Percentiles rank a stretch among this genome's conserved stretches.
Conservation (phyloP, 495 filamentous ascomycete species). For the Xylaria telfairii region DNA sequence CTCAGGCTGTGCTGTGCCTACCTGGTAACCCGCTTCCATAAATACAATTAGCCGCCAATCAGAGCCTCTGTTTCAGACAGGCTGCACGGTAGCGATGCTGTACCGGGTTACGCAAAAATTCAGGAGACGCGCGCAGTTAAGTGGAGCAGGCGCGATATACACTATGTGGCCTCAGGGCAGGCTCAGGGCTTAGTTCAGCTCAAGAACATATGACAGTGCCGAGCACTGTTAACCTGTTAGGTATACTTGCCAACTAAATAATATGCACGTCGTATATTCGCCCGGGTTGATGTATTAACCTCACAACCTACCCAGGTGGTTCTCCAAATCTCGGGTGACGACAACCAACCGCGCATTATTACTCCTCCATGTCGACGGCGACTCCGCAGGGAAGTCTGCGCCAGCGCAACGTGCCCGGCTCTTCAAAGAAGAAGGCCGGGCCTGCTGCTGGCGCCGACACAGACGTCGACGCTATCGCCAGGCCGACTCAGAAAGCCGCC, state of each 20-base stretch:
- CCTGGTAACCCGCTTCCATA: too few species aligned
- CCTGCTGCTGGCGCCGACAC: slow-evolving; percentile 45
- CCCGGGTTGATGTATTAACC: slow-evolving; percentile 6
- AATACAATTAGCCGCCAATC: neutral
- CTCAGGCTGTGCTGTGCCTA: neutral
- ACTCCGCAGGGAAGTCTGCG: slow-evolving; percentile 58
- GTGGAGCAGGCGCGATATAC: slow-evolving; percentile 2
- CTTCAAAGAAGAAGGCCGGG: slow-evolving; percentile 52
- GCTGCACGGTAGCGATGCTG: too few species aligned
- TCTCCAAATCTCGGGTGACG: slow-evolving; percentile 16
- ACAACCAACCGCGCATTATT: slow-evolving; percentile 21
- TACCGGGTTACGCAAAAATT: slow-evolving; percentile 10
- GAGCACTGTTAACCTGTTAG: neutral
- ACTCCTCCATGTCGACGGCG: slow-evolving; percentile 39
- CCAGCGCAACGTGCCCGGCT: slow-evolving; percentile 56
- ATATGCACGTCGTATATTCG: slow-evolving; percentile 13
- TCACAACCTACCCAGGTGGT: neutral
- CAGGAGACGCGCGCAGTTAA: neutral
- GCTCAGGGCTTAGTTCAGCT: slow-evolving; percentile 1
- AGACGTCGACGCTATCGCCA: slow-evolving; percentile 51
- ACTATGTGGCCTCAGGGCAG: slow-evolving; percentile 13
- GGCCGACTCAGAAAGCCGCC: slow-evolving; percentile 35
- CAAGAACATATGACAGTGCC: slow-evolving; percentile 3
- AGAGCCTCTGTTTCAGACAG: neutral
- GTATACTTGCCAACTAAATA: slow-evolving; percentile 6